These are phyloP conservation scores for Naganishia vishniacii DNA, from an alignment of 768 basidiomycete species.

Conservation along the genomic window DNA sequence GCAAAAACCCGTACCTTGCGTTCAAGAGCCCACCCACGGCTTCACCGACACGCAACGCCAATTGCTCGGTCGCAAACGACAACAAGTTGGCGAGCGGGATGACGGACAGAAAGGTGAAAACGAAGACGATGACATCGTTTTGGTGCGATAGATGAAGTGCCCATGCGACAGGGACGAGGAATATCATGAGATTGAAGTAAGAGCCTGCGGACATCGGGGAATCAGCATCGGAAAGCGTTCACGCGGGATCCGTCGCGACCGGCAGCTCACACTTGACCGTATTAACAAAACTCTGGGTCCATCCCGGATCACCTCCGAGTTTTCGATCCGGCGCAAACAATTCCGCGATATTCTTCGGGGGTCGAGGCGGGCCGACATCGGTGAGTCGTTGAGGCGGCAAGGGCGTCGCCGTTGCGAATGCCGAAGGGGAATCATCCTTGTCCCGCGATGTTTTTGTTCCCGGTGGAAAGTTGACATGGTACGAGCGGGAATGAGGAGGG, in stretches of 20 bases:
- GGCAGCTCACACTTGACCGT: slow-evolving; percentile 22
- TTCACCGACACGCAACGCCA: slow-evolving; percentile 49
- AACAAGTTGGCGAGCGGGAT: slow-evolving; percentile 55
- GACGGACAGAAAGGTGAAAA: slow-evolving; percentile 55
- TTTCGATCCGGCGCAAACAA: slow-evolving; percentile 27
- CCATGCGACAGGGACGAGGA: slow-evolving; percentile 56
- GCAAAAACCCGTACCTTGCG: slow-evolving; percentile 40
- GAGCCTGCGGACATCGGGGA: slow-evolving; percentile 3
- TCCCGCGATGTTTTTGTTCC: background rate
- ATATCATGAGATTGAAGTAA: slow-evolving; percentile 52
- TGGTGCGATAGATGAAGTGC: slow-evolving; percentile 50
- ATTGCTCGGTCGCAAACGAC: slow-evolving; percentile 57
- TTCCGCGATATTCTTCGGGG: slow-evolving; percentile 24
- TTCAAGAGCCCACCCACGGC: slow-evolving; percentile 57
- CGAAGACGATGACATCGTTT: slow-evolving; percentile 53
- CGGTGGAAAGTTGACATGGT: background rate
- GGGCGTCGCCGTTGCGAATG: slow-evolving; percentile 4
- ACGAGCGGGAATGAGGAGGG: background rate
- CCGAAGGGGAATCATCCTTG: background rate
- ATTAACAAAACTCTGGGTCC: slow-evolving; percentile 24
- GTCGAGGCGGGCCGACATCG: slow-evolving; percentile 20
- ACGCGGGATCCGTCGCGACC: no score
- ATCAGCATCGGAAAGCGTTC: background rate
- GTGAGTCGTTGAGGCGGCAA: slow-evolving; percentile 5
- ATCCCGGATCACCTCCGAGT: slow-evolving; percentile 25